A percentile compares a stretch with the other conserved stretches of the same genome.
These are phyloP conservation scores for Hypholoma sublateritium DNA, from an alignment of 768 basidiomycete species.

Conservation along the genomic window DNA sequence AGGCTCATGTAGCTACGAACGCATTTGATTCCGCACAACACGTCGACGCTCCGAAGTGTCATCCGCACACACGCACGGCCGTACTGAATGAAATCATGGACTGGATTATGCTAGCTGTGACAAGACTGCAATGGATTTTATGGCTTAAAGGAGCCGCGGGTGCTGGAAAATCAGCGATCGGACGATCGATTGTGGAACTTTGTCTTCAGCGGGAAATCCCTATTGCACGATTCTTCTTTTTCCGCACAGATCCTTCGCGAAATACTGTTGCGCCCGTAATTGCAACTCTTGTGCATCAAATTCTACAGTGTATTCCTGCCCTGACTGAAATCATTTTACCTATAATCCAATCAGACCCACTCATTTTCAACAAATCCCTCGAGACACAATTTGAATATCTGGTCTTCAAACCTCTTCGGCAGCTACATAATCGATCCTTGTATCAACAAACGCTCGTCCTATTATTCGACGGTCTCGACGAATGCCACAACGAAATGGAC, in stretches of 20 bases:
- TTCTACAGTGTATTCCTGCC: not conserved
- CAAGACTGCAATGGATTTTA: not conserved
- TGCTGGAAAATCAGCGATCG: conserved; percentile 24
- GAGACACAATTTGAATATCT: conserved; percentile 1
- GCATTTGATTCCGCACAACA: not conserved
- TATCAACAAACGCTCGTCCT: not conserved
- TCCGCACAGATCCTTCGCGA: conserved; percentile 22
- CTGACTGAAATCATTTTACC: not conserved
- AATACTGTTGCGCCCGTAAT: too few species aligned
- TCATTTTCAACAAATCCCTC: not conserved
- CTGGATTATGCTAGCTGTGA: not conserved
- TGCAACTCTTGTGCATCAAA: conserved; percentile 17
- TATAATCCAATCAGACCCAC: not conserved
- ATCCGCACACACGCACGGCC: not conserved
- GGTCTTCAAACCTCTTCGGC: not conserved
- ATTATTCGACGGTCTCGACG: conserved; percentile 25
- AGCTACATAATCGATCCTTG: not conserved
- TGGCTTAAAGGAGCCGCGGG: conserved; percentile 24
- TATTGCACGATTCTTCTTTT: conserved; percentile 36
- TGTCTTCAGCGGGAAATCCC: conserved; percentile 10
- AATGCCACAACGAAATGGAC: conserved; percentile 4
- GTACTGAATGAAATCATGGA: not conserved
- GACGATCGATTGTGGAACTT: conserved; percentile 20
- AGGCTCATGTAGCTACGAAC: not conserved
- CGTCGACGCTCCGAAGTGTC: not conserved